Conservation (phyloP, 164 flowering plant genomes). For the Stephania yunnanensis region DNA sequence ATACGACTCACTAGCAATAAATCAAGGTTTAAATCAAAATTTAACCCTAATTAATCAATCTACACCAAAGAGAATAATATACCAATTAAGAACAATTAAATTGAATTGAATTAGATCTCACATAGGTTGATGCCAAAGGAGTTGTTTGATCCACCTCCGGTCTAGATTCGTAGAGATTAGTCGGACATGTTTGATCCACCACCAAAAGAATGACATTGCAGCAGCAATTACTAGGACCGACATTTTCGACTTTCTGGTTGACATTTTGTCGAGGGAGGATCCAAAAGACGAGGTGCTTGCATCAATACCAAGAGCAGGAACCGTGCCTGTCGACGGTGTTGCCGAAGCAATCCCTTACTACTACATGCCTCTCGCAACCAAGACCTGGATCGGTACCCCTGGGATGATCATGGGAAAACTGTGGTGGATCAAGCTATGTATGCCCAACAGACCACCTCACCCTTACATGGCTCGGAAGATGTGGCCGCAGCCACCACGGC, state of each 20-base stretch:
- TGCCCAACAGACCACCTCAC: conserved; percentile 51
- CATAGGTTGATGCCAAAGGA: too few species aligned
- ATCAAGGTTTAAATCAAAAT: too few species aligned
- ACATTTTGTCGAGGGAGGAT: conserved; percentile 76
- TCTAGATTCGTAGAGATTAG: too few species aligned
- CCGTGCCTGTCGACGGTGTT: conserved; percentile 44
- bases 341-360: conserved; percentile 54
- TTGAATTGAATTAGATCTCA: too few species aligned
- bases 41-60: too few species aligned
- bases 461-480: conserved; percentile 44
- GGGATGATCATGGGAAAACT: conserved; percentile 53
- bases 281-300: conserved; percentile 62
- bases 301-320: conserved; percentile 42
- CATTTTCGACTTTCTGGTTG: conserved; percentile 74
- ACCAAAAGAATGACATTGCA: conserved; percentile 82
- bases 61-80: too few species aligned
- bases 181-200: too few species aligned
- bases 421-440: conserved; percentile 45
- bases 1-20: too few species aligned
- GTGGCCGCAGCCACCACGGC: conserved; percentile 44
- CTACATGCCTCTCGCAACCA: conserved; percentile 47
- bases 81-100: too few species aligned
- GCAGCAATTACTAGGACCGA: conserved; percentile 76
- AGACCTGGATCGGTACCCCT: conserved; percentile 45
- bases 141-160: too few species aligned